These are phyloP conservation scores for Immersiporthe knoxdaviesiana DNA, from an alignment of 2,329 filamentous ascomycete genomes.

Conservation along the genomic window DNA sequence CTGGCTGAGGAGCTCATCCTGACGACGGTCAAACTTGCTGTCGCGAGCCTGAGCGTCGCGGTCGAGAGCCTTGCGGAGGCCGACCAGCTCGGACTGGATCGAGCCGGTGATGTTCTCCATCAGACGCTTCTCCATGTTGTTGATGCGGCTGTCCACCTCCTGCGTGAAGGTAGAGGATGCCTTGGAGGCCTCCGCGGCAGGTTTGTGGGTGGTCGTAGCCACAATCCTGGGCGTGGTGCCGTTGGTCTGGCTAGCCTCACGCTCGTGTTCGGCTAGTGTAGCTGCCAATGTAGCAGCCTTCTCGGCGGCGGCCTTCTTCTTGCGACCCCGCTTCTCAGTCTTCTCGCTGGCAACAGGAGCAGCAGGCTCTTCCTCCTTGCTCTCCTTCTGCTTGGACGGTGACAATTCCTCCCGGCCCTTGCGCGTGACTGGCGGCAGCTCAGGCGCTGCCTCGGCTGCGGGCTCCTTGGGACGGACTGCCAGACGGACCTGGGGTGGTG, in stretches of 20 bases:
- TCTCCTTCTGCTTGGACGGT: slow-evolving; percentile 48
- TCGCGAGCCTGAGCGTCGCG: slow-evolving; percentile 64
- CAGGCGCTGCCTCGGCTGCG: slow-evolving; percentile 28
- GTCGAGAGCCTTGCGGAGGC: slow-evolving; percentile 45
- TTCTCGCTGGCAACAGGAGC: slow-evolving; percentile 52
- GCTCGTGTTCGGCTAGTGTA: slow-evolving; percentile 46
- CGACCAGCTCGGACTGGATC: slow-evolving; percentile 21
- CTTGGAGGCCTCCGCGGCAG: slow-evolving; percentile 39
- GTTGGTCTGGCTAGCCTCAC: slow-evolving; percentile 47
- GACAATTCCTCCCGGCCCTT: slow-evolving; percentile 36
- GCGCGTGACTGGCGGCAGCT: slow-evolving; percentile 37
- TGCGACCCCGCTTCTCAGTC: slow-evolving; percentile 62
- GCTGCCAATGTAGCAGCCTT: slow-evolving; percentile 45
- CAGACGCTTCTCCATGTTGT: slow-evolving; percentile 56
- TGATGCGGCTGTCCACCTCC: slow-evolving; percentile 57
- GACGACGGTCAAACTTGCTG: slow-evolving; percentile 55
- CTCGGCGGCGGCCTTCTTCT: slow-evolving; percentile 67
- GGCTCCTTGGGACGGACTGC: slow-evolving; percentile 38
- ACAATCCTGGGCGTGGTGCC: slow-evolving; percentile 40
- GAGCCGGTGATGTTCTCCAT: slow-evolving; percentile 21
- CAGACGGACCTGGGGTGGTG: slow-evolving; percentile 39
- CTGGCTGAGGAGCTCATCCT: slow-evolving; percentile 59
- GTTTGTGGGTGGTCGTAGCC: slow-evolving; percentile 36
- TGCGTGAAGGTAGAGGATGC: slow-evolving; percentile 43
- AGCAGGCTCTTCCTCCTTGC: slow-evolving; percentile 53